Evolutionary conservation across 2,329 filamentous ascomycete species (phyloP).

Genomic region (Xylariaceae sp.): DNA sequence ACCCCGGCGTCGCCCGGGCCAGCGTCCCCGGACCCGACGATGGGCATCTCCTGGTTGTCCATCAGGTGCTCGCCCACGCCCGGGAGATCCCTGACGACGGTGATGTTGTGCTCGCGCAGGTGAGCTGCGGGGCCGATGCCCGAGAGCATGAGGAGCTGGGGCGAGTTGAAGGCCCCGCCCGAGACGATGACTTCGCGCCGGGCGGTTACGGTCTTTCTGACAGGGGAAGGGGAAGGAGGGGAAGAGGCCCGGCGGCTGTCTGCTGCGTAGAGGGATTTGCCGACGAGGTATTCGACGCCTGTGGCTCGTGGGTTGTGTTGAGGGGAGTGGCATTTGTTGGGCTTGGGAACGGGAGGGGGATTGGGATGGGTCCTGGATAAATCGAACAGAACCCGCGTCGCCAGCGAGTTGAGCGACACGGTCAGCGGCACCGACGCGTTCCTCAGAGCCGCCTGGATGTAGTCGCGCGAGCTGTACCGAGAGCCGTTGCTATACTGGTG

Average conservation of each 20-base stretch:
- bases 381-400: conserved; percentile 18
- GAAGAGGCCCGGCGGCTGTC: conserved; percentile 22
- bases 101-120: conserved; percentile 37
- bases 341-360: too few species aligned
- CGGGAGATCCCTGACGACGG: conserved; percentile 36
- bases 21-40: conserved; percentile 20
- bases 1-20: conserved; percentile 9
- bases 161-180: conserved; percentile 43
- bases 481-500: conserved; percentile 11
- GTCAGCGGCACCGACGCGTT: conserved; percentile 39
- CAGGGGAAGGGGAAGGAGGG: too few species aligned
- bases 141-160: conserved; percentile 44
- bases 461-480: conserved; percentile 42
- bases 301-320: conserved; percentile 11
- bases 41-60: conserved; percentile 36
- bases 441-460: conserved; percentile 41
- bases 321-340: conserved; percentile 4
- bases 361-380: too few species aligned
- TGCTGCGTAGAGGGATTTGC: conserved; percentile 27
- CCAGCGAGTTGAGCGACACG: conserved; percentile 19
- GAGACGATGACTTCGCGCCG: conserved; percentile 42
- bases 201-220: conserved; percentile 24
- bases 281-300: conserved; percentile 18
- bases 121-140: conserved; percentile 39
- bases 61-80: conserved; percentile 46